Conservation (phyloP, 257 asterid species). For the Solanum tarijense region DNA sequence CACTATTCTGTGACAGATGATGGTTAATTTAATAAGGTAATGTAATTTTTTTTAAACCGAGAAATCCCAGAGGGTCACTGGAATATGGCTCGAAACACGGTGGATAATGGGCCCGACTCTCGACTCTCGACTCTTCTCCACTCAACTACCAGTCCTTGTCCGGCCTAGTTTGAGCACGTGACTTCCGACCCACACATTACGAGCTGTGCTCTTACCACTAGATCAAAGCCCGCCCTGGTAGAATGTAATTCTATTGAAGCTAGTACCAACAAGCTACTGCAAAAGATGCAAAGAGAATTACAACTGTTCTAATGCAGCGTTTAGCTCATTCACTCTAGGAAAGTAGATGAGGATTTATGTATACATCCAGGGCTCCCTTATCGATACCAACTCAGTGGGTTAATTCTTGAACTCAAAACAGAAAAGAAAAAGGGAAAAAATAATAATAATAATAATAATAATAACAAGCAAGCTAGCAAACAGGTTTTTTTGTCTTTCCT, state of each 20-base stretch:
- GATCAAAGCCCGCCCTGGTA: background rate
- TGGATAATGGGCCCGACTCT: background rate
- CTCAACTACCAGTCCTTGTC: background rate
- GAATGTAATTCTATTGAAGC: background rate
- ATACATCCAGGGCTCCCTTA: background rate
- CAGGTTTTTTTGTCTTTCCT: background rate
- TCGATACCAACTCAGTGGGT: background rate
- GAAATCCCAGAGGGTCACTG: background rate
- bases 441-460: background rate
- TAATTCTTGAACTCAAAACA: background rate
- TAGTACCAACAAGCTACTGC: background rate
- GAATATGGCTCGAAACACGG: background rate
- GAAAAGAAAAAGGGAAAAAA: background rate
- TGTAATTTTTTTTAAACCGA: background rate
- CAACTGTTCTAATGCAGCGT: background rate
- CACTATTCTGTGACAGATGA: background rate
- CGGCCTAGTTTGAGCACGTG: background rate
- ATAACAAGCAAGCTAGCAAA: background rate
- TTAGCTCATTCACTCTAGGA: background rate
- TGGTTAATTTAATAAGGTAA: background rate
- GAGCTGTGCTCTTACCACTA: background rate
- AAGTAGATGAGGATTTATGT: background rate
- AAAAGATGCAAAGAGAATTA: background rate
- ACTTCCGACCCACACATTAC: background rate
- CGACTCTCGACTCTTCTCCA: background rate